Conservation (phyloP, 495 filamentous ascomycete genomes). For the Penicillium diatomitis region DNA sequence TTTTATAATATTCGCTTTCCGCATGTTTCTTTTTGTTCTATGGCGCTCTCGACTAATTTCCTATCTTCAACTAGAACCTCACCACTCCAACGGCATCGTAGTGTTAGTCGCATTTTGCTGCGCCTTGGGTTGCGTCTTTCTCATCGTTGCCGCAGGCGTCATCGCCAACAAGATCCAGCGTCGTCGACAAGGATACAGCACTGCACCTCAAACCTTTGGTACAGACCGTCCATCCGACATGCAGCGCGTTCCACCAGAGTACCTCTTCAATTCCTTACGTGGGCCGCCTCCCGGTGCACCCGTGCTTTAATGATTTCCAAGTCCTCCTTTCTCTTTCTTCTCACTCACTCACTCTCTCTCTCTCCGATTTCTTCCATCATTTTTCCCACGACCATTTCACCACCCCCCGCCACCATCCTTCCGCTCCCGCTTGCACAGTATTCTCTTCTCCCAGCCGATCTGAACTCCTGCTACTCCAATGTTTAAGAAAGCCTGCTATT, state of each 20-base stretch:
- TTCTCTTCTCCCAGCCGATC: too few relatives aligned
- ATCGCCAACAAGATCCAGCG: constrained; percentile 76
- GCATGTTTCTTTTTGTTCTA: too few relatives aligned
- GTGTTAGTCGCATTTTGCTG: constrained; percentile 90
- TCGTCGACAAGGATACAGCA: constrained; percentile 76
- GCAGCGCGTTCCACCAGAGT: constrained; percentile 69
- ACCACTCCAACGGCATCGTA: constrained; percentile 74
- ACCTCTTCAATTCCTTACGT: constrained; percentile 57
- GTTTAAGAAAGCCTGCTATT: too few relatives aligned
- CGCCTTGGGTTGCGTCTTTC: constrained; percentile 74
- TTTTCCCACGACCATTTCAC: too few relatives aligned
- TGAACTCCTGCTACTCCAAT: too few relatives aligned
- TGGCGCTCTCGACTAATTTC: constrained; percentile 3
- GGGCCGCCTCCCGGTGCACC: constrained; percentile 31
- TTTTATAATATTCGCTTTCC: too few relatives aligned
- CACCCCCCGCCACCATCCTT: too few relatives aligned
- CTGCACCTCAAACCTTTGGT: constrained; percentile 63
- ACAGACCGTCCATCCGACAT: constrained; percentile 66
- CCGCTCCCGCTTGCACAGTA: too few relatives aligned
- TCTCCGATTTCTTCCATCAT: too few relatives aligned
- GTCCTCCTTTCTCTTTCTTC: constrained; percentile 11
- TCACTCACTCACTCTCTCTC: constrained; percentile 2
- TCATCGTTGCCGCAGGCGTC: constrained; percentile 79
- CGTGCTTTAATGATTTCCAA: constrained; percentile 25
- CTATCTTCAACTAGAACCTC: constrained; percentile 32